phyloP scores from a whole-genome alignment of 345 rosid species.

The Citropsis articulata region DNA sequence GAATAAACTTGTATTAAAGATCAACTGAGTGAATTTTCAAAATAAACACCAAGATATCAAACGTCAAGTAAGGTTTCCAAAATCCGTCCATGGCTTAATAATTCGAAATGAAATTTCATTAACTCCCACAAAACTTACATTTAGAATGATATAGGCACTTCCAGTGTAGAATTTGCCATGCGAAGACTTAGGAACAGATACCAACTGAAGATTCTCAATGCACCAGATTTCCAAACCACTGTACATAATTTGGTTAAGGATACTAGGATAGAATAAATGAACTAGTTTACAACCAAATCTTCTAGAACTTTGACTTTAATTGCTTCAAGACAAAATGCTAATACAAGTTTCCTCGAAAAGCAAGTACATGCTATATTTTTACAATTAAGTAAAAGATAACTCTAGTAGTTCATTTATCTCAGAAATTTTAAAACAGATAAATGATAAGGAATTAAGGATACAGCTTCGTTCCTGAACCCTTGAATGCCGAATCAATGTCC shows the following conservation, averaged over 20 bases:
- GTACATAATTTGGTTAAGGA: constrained; percentile 16
- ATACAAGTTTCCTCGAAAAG: background rate
- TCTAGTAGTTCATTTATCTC: background rate
- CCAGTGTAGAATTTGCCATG: constrained; percentile 74
- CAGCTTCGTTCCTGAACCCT: constrained; percentile 60
- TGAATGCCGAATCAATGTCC: constrained; percentile 53
- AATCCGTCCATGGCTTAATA: background rate
- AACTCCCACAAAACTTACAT: constrained; percentile 38
- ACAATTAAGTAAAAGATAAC: background rate
- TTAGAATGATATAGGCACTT: constrained; percentile 59
- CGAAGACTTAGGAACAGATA: constrained; percentile 52
- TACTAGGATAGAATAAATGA: constrained; percentile 16
- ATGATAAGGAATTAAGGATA: constrained; percentile 25
- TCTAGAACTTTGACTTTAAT: background rate
- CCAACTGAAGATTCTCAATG: constrained; percentile 45
- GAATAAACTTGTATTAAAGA: background rate
- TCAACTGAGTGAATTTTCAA: background rate
- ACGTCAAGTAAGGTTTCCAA: background rate
- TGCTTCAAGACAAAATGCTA: background rate
- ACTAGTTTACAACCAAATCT: background rate
- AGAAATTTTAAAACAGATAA: background rate
- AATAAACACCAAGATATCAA: background rate
- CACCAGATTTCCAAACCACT: constrained; percentile 91
- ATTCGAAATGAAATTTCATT: background rate
- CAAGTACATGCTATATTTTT: background rate